phyloP scores from a whole-genome alignment of 139 green algal genomes.

The Haematococcus sp. region DNA sequence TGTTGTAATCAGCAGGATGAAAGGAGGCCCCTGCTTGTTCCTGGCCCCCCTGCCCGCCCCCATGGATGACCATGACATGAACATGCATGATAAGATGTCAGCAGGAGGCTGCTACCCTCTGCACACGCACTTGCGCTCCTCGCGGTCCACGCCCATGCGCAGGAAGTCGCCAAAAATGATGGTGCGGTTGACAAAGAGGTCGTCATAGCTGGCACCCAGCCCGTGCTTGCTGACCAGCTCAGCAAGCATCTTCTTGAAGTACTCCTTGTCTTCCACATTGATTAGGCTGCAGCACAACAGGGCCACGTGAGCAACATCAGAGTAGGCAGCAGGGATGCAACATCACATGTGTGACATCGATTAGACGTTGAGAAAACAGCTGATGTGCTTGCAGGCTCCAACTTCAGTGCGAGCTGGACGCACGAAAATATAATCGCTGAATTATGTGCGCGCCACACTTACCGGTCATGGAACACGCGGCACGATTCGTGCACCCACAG shows the following conservation, averaged over 20 bases:
- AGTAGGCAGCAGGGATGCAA: background rate
- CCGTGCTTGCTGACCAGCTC: conserved; percentile 49
- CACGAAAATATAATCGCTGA: no score
- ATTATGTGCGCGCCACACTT: no score
- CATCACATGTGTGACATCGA: background rate
- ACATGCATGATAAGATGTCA: no score
- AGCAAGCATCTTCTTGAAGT: conserved; percentile 61
- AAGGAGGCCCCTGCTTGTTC: no score
- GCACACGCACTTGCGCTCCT: conserved; percentile 50
- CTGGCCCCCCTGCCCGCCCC: no score
- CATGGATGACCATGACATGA: no score
- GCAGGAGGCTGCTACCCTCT: no score
- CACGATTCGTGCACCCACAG: conserved; percentile 81
- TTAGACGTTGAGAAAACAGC: background rate
- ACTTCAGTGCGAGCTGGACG: no score
- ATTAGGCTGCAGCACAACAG: conserved; percentile 47
- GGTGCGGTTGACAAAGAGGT: conserved; percentile 45
- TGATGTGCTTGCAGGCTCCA: no score
- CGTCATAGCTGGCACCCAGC: conserved; percentile 37
- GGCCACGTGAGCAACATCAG: background rate
- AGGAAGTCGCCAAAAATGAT: conserved; percentile 76
- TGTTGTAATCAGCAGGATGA: no score
- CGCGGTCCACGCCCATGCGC: conserved; percentile 44
- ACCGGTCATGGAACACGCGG: conserved; percentile 84
- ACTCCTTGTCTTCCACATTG: conserved; percentile 68